Percentiles rank a stretch among this genome's conserved stretches.
phyloP scores from a whole-genome alignment of 2,329 filamentous ascomycete genomes.

The Pseudogymnoascus sp. region DNA sequence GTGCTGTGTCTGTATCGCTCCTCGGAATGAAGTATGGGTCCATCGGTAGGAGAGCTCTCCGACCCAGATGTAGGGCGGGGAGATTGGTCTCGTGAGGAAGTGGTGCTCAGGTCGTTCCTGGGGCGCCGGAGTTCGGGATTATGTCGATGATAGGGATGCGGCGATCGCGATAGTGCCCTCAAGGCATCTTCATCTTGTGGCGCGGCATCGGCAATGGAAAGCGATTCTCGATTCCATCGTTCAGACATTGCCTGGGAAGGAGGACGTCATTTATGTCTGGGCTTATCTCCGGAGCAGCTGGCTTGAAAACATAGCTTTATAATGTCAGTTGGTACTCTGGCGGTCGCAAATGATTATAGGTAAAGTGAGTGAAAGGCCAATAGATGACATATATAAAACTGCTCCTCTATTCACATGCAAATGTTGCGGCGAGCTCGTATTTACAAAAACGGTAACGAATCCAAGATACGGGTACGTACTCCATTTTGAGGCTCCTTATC shows the following conservation, averaged over 20 bases:
- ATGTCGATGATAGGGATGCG: slow-evolving; percentile 59
- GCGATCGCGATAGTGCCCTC: slow-evolving; percentile 41
- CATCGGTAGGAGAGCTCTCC: slow-evolving; percentile 13
- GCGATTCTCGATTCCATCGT: slow-evolving; percentile 7
- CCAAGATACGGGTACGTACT: slow-evolving; percentile 5
- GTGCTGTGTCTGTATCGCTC: slow-evolving; percentile 19
- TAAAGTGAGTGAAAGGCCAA: neutral
- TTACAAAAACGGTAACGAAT: slow-evolving; percentile 2
- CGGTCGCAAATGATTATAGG: slow-evolving; percentile 3
- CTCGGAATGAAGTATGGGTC: slow-evolving; percentile 26
- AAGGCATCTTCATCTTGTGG: slow-evolving; percentile 21
- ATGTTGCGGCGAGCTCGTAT: slow-evolving; percentile 5
- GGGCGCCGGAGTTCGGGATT: slow-evolving; percentile 46
- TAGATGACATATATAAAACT: neutral
- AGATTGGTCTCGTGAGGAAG: slow-evolving; percentile 19
- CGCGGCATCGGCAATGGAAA: slow-evolving; percentile 16
- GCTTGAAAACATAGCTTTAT: neutral
- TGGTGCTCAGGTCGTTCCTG: slow-evolving; percentile 32
- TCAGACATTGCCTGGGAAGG: neutral
- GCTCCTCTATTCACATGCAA: slow-evolving; percentile 4
- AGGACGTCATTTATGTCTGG: slow-evolving; percentile 4
- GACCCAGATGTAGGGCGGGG: slow-evolving; percentile 23
- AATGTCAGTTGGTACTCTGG: neutral
- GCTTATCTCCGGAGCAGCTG: neutral
- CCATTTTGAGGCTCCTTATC: neutral